Conservation (phyloP, 2,329 filamentous ascomycete genomes). For the Cordyceps tenuipes region DNA sequence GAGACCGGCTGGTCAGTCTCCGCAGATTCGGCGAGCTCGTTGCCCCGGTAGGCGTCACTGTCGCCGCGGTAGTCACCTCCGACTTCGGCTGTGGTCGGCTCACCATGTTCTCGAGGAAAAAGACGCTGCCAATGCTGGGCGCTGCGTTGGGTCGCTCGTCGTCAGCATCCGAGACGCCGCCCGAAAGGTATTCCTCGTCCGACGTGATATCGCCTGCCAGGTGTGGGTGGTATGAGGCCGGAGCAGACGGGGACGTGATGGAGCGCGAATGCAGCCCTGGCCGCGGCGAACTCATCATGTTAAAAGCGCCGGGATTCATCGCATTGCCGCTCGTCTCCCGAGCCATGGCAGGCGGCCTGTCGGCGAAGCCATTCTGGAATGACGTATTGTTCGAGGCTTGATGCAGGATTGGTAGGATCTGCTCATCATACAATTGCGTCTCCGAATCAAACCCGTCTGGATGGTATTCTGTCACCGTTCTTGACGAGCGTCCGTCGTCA, state of each 20-base stretch:
- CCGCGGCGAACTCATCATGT: constrained; percentile 37
- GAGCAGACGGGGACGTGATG: constrained; percentile 68
- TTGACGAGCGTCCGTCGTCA: constrained; percentile 52
- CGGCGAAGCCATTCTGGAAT: constrained; percentile 83
- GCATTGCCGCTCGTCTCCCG: constrained; percentile 53
- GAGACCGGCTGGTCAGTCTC: constrained; percentile 24
- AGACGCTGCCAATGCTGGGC: constrained; percentile 36
- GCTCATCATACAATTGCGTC: constrained; percentile 83
- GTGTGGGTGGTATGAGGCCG: constrained; percentile 45
- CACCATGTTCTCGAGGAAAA: constrained; percentile 55
- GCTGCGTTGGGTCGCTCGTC: constrained; percentile 37
- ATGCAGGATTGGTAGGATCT: constrained; percentile 82
- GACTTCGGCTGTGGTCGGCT: constrained; percentile 37
- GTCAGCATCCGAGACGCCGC: constrained; percentile 73
- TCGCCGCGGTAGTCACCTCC: not conserved
- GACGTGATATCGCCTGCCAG: constrained; percentile 55
- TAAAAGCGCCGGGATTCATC: constrained; percentile 56
- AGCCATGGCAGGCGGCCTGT: constrained; percentile 54
- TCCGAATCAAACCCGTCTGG: constrained; percentile 62
- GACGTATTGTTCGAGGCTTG: constrained; percentile 73
- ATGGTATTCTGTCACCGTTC: constrained; percentile 56
- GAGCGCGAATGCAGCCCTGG: constrained; percentile 72
- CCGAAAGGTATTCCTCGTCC: constrained; percentile 68
- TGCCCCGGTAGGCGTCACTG: not conserved
- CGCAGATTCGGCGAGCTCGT: constrained; percentile 15